Evolutionary conservation across 2,329 filamentous ascomycete genomes (phyloP).

Genomic region (Leptoxyphium fumago): DNA sequence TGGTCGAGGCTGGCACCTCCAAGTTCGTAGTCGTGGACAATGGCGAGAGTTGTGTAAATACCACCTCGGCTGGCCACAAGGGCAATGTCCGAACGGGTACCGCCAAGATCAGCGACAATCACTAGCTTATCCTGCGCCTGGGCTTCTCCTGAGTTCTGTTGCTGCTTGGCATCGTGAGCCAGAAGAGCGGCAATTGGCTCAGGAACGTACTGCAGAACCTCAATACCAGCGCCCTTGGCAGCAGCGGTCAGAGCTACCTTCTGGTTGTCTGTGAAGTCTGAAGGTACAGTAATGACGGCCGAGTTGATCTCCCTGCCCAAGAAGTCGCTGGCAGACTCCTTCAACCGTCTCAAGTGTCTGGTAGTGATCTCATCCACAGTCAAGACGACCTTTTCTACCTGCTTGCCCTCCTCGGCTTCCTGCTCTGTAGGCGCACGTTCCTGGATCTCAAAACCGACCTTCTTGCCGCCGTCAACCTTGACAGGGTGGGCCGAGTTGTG

Average conservation of each 20-base stretch:
- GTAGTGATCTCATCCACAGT: conserved; percentile 69
- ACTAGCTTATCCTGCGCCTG: conserved; percentile 71
- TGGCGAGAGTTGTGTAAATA: conserved; percentile 91
- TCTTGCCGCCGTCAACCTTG: conserved; percentile 46
- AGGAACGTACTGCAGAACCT: conserved; percentile 82
- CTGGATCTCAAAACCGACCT: conserved; percentile 66
- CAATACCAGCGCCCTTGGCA: conserved; percentile 65
- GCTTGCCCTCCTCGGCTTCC: conserved; percentile 36
- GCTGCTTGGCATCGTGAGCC: conserved; percentile 62
- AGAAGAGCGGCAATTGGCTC: conserved; percentile 82
- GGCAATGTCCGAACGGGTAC: conserved; percentile 80
- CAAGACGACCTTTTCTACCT: conserved; percentile 45
- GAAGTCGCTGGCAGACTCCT: conserved; percentile 75
- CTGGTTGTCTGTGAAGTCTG: conserved; percentile 81
- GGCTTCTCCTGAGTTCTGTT: conserved; percentile 44
- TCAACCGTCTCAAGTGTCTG: conserved; percentile 69
- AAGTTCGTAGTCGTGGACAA: conserved; percentile 89
- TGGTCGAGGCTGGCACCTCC: conserved; percentile 76
- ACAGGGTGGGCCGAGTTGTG: conserved; percentile 85
- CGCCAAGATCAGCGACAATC: conserved; percentile 84
- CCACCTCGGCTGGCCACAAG: conserved; percentile 84
- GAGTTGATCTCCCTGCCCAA: conserved; percentile 85
- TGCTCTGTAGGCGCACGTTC: conserved; percentile 41
- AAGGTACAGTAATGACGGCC: conserved; percentile 88
- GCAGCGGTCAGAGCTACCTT: conserved; percentile 65